phyloP scores from a whole-genome alignment of 1,284 basidiomycete species.

The Heliocybe sulcata region DNA sequence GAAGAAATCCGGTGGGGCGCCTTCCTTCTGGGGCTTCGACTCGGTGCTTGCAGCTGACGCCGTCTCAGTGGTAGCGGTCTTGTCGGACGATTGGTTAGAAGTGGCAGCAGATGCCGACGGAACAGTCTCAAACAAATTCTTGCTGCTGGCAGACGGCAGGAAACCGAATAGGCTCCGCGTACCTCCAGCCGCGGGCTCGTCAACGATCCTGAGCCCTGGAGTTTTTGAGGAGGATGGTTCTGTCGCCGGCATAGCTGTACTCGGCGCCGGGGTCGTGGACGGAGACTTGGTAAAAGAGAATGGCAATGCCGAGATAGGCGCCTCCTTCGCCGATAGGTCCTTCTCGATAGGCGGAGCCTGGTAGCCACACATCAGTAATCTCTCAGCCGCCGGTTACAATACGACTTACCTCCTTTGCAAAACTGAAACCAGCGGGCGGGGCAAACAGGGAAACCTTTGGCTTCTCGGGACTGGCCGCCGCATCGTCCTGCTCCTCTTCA shows the following conservation, averaged over 20 bases:
- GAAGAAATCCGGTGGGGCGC: conserved; percentile 45
- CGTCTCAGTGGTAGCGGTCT: conserved; percentile 8
- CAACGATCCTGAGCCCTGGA: background rate
- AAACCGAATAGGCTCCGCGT: too few species aligned
- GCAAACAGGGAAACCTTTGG: conserved; percentile 45
- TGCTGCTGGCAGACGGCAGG: too few species aligned
- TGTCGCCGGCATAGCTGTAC: background rate
- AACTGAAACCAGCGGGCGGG: conserved; percentile 58
- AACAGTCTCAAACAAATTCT: background rate
- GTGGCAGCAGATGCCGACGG: conserved; percentile 7
- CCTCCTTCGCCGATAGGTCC: conserved; percentile 45
- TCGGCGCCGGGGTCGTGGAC: conserved; percentile 1
- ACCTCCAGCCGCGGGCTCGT: too few species aligned
- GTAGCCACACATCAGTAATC: conserved; percentile 2
- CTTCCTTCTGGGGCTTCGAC: conserved; percentile 4
- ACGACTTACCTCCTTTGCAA: conserved; percentile 51
- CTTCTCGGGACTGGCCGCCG: conserved; percentile 15
- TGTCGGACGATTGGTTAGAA: conserved; percentile 12
- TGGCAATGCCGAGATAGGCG: conserved; percentile 54
- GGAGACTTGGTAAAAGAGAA: conserved; percentile 49
- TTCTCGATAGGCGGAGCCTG: conserved; percentile 19
- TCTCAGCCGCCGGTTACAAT: conserved; percentile 5
- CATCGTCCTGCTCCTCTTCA: conserved; percentile 48
- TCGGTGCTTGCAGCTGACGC: conserved; percentile 9
- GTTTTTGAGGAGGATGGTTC: background rate